Evolutionary conservation across 306 rosid genomes (phyloP).

Genomic region (Quillaja saponaria): DNA sequence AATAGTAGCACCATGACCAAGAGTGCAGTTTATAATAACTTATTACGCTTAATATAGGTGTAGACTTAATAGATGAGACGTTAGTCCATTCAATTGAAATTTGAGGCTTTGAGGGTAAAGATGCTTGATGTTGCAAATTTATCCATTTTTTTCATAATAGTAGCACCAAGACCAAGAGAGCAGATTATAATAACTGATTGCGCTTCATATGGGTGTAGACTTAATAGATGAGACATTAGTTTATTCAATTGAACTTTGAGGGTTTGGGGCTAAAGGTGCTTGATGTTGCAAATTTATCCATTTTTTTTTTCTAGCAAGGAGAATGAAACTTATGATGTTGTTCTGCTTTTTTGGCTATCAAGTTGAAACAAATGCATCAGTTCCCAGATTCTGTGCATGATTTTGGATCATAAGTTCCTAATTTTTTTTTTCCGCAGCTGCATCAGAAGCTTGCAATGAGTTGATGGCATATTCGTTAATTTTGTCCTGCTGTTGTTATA

Average conservation of each 20-base stretch:
- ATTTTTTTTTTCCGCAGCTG: slow-evolving; percentile 53
- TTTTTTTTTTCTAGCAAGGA: slow-evolving; percentile 5
- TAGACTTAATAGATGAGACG: background rate
- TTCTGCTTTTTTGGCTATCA: slow-evolving; percentile 4
- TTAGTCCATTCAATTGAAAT: too few relatives aligned
- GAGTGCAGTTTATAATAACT: too few relatives aligned
- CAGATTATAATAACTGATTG: too few relatives aligned
- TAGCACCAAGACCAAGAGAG: too few relatives aligned
- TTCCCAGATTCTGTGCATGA: slow-evolving; percentile 20
- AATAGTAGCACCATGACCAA: too few relatives aligned
- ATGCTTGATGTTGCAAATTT: background rate
- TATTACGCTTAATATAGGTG: too few relatives aligned
- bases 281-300: background rate
- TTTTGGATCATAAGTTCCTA: slow-evolving; percentile 21
- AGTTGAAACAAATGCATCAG: slow-evolving; percentile 12
- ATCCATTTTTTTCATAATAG: slow-evolving; percentile 4
- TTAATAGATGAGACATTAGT: background rate
- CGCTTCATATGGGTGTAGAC: background rate
- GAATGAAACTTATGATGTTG: too few relatives aligned
- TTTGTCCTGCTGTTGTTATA: slow-evolving; percentile 92
- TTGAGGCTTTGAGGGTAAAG: too few relatives aligned
- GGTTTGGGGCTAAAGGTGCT: slow-evolving; percentile 4
- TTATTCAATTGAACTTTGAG: too few relatives aligned
- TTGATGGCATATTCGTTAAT: slow-evolving; percentile 93
- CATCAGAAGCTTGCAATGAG: slow-evolving; percentile 86